Base-by-base conservation (phyloP, 169 alveolate species). In the Cryptosporidium felis region DNA sequence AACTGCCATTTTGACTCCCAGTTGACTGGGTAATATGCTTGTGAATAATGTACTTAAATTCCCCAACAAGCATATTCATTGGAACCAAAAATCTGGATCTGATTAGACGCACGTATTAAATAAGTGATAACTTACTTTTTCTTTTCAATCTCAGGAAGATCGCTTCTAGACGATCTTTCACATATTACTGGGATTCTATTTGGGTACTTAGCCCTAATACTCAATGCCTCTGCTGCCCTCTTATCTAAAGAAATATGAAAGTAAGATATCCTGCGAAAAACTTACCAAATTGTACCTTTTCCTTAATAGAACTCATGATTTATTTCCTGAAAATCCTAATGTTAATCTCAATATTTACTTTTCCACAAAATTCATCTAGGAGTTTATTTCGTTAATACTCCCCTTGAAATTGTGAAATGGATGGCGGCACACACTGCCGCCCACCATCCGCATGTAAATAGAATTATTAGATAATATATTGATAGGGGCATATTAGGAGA, bases 161-260 rank as follows among this genome's bases (percentile, higher is more conserved):
- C 89, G 26, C 91, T 80, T 30, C 91, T 61, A 46, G 67, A 38
- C 38, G 85, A 74, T 34, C 94, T 92, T 80, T 94, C 95, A 74
- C 97, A 94, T 3, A 95, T 94, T 41, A 95, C 96, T 5, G 98
- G 98, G 41, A 95, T 93, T 60, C 98, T 81, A 62, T 95, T 95
- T 26, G 94, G 94, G 82, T 94, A 95, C 21, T 92, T 91, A 30
- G 95, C 93, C 60, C 94, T 82, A 21, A 95, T 91, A 60, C 93
- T 91, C 30, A 92, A 90, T 32, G 94, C 88, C 79, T 95, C 98
- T 47, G 89, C 89, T 80, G 91, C 93, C 82, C 97, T 66, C 40
- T 88, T 91, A 58, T 91, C 97, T 91, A 90, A 56, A 49, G 67
- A 62, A 34, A 34, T 58, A 60, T 8, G 16, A 61, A 38, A 74